Conservation (phyloP, 805 yeast genomes). For the Kuraishia floccosa region DNA sequence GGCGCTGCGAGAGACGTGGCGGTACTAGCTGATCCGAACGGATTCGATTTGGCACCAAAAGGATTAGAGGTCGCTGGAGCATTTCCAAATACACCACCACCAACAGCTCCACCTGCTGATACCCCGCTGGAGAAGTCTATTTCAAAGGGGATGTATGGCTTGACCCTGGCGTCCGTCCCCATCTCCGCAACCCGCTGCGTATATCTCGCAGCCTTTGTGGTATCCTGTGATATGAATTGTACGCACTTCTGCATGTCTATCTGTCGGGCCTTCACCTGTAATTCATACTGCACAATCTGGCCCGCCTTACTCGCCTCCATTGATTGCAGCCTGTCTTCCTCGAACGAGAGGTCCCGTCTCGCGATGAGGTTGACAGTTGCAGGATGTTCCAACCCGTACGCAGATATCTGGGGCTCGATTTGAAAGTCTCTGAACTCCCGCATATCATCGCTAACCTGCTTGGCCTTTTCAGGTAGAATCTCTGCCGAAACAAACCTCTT, state of each 20-base stretch:
- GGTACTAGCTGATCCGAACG: no score
- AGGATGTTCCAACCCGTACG: conserved; percentile 37
- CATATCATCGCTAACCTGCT: conserved; percentile 8
- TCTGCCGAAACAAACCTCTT: no score
- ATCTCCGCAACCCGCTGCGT: conserved; percentile 32
- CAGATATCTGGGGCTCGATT: conserved; percentile 21
- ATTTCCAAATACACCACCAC: conserved; percentile 7
- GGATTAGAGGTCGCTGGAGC: conserved; percentile 8
- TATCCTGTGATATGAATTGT: conserved; percentile 22
- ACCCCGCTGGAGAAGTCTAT: conserved; percentile 5
- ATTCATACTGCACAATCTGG: conserved; percentile 24
- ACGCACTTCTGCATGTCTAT: conserved; percentile 35
- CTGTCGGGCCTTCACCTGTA: conserved; percentile 26
- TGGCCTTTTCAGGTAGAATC: conserved; percentile 5
- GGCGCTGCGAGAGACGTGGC: no score
- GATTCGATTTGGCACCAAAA: conserved; percentile 15
- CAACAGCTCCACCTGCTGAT: conserved; percentile 7
- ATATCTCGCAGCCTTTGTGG: conserved; percentile 44
- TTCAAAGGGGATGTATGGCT: conserved; percentile 5
- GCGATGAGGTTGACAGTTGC: conserved; percentile 35
- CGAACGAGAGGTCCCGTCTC: conserved; percentile 42
- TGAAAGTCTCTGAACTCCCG: conserved; percentile 15
- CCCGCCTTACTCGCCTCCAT: conserved; percentile 27
- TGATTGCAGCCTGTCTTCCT: conserved; percentile 37
- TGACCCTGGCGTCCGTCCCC: conserved; percentile 6